Base-by-base conservation (phyloP, 371 early-diverging fungal genomes). In the Dichotomocladium elegans region DNA sequence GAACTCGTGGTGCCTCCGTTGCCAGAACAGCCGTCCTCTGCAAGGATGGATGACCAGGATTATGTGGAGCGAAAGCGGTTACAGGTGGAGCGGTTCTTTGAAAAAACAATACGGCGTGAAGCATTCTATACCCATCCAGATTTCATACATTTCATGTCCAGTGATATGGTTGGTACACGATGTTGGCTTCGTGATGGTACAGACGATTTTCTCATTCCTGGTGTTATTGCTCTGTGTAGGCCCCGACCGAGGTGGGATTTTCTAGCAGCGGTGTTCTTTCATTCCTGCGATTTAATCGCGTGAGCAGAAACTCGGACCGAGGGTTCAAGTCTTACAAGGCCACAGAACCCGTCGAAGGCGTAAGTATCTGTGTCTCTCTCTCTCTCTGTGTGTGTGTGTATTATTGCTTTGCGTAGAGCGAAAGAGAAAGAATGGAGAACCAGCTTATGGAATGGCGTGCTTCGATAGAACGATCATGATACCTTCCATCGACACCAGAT, bases 401-500 rank as follows among this genome's bases (percentile, higher is more conserved):
- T 10, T 28, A 43, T 24, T 43, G 4, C 40, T 37, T 37, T 9
- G 40, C 17, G 4, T 37, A n/a, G n/a, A n/a, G n/a, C n/a, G n/a
- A n/a, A n/a, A n/a, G n/a, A n/a, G n/a, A n/a, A n/a, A 34, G 11
- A n/a, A 34, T 34, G 34, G 34, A 34, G 34, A 34, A 34, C n/a
- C 34, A n/a, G n/a, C 10, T 2, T 9, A 24, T 35, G n/a, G 12
- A 5, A 5, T 30, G 4, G 30, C 24, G 35, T n/a, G 11, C 19
- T 21, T 21, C 22, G 21, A 34, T 62, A 81, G 81, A 75, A 80
- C 55, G 80, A 82, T 49, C 74, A 79, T 55, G 83, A 80, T 21
- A 72, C 71, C 12, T 80, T 79, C 53, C 81, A 82, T 53, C 72
- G 78, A 30, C 78, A 80, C 47, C 83, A 82, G 53, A 70, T 72